Conservation (phyloP, 2,329 filamentous ascomycete genomes). For the Dothideomycetidae sp. region DNA sequence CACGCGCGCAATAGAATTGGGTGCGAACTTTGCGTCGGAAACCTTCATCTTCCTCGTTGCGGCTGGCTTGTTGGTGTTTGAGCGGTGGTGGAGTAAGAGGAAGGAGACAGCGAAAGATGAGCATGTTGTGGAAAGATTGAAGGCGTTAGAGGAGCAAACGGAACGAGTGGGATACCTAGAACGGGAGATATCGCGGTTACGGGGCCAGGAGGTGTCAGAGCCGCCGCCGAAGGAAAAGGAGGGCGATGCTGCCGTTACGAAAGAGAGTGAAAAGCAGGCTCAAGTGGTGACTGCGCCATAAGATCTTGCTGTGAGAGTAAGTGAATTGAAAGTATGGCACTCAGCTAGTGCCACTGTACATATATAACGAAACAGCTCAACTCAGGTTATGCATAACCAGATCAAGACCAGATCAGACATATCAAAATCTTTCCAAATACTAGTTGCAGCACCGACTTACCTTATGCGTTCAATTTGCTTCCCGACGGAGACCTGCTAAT, state of each 20-base stretch:
- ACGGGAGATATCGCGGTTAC: slow-evolving; percentile 26
- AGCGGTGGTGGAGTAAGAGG: slow-evolving; percentile 45
- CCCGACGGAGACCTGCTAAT: background rate
- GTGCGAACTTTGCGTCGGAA: slow-evolving; percentile 55
- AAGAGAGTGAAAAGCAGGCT: slow-evolving; percentile 14
- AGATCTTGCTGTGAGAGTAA: background rate
- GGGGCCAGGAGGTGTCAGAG: slow-evolving; percentile 20
- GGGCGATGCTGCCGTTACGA: slow-evolving; percentile 10
- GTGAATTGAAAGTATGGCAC: background rate
- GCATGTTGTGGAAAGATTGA: slow-evolving; percentile 45
- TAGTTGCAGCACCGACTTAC: background rate
- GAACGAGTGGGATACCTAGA: slow-evolving; percentile 5
- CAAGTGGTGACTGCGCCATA: slow-evolving; percentile 5
- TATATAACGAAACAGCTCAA: background rate
- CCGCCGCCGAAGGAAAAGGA: slow-evolving; percentile 23
- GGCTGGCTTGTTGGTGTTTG: slow-evolving; percentile 46
- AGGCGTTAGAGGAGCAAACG: slow-evolving; percentile 37
- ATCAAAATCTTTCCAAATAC: background rate
- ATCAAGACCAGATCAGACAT: slow-evolving; percentile 3
- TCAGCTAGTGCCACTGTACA: background rate
- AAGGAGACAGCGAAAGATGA: slow-evolving; percentile 47
- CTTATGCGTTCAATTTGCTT: background rate
- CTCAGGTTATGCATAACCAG: background rate
- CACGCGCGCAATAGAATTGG: slow-evolving; percentile 53
- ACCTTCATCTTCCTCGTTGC: slow-evolving; percentile 52